Conservation (phyloP, 2,329 filamentous ascomycete species). For the Claviceps cyperi region DNA sequence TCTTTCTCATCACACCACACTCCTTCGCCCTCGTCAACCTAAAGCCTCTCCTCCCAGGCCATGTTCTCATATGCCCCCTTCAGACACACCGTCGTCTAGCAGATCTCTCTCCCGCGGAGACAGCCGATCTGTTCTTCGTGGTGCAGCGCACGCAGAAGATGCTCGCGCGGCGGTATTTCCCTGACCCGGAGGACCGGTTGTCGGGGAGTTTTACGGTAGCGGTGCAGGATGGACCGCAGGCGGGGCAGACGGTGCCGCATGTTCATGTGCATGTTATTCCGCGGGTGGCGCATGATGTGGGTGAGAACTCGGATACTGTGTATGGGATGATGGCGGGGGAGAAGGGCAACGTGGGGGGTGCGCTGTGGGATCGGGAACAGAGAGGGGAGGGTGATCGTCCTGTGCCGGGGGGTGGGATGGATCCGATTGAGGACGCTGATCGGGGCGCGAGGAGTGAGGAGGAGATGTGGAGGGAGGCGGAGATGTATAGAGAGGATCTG, state of each 20-base stretch:
- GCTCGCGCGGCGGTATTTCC: conserved; percentile 46
- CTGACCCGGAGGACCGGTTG: conserved; percentile 23
- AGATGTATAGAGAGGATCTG: conserved; percentile 42
- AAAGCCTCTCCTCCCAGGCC: conserved; percentile 83
- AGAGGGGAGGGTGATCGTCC: conserved; percentile 16
- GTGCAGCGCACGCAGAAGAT: conserved; percentile 72
- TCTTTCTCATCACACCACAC: conserved; percentile 69
- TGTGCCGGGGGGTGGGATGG: conserved; percentile 42
- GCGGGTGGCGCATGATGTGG: conserved; percentile 39
- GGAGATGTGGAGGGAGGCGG: conserved; percentile 71
- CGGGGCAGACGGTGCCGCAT: conserved; percentile 88
- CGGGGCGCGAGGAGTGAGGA: conserved; percentile 52
- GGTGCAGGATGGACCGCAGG: conserved; percentile 81
- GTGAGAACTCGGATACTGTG: conserved; percentile 45
- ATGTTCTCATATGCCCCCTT: conserved; percentile 78
- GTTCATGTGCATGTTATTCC: conserved; percentile 90
- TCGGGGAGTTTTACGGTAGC: conserved; percentile 77
- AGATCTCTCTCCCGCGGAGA: conserved; percentile 57
- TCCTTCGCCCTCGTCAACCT: conserved; percentile 89
- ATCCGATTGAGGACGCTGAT: conserved; percentile 55
- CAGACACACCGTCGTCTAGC: conserved; percentile 55
- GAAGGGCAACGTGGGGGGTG: conserved; percentile 66
- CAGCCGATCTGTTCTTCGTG: conserved; percentile 70
- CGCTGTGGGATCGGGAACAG: conserved; percentile 42
- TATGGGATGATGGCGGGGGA: conserved; percentile 75